Evolutionary conservation across 306 rosid species (phyloP), one percentile per base, ranked within the genome.

Genomic region (Citrullus amarus): DNA sequence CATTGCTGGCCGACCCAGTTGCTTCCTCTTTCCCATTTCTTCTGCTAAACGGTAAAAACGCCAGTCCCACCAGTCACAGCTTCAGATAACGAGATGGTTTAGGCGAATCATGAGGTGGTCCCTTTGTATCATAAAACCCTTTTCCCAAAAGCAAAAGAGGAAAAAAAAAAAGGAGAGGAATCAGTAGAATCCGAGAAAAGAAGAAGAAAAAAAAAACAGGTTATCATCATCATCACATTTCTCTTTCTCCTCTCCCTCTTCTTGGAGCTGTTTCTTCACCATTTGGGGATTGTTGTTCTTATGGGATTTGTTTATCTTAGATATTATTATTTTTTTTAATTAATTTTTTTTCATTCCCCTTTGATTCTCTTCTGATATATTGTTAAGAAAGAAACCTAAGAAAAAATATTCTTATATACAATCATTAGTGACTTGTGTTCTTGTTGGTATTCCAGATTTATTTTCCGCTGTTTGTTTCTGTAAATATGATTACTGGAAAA

Each of bases 1-100:
- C 16, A 65, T 84, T 76, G 80, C 81, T 11, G 84, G 85, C 4
- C 46, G 70, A 68, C 89, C 88, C 3, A 85, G 84, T 60, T 82
- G n/a, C 88, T 44, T 82, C 72, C 70, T 82, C 88, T 48, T 83
- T 80, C 58, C 86, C 91, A 34, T 90, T 87, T n/a, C n/a, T 80
- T 48, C 67, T 81, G 53, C 73, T 84, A 81, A 83, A n/a, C n/a
- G n/a, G n/a, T n/a, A n/a, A n/a, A n/a, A n/a, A 62, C 51, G 36
- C 82, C 82, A 79, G 28, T 50, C 85, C 74, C 86, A 87, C 60
- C 86, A 73, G 34, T 76, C 89, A 76, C 86, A 77, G 57, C 87
- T 44, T 84, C 88, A 75, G 89, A 87, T 30, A 39, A 41, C 17
- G 38, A 34, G 65, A 75, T 54, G 67, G 55, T 22, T 59, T 4